These are phyloP conservation scores for Elsinoe arachidis DNA, from an alignment of 2,329 filamentous ascomycete species.

Conservation along the genomic window DNA sequence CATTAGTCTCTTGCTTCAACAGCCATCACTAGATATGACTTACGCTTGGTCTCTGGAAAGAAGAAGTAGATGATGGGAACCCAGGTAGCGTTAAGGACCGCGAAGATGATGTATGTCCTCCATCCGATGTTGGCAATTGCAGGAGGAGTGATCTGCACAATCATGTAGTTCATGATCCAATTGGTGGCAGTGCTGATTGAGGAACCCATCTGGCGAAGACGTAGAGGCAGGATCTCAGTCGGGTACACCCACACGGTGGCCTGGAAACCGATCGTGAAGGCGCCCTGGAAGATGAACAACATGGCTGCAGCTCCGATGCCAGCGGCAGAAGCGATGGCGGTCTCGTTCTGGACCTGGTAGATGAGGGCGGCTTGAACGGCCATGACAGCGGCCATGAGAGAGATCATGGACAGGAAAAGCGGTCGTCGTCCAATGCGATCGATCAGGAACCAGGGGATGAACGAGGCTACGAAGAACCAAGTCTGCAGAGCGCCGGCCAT, in stretches of 20 bases:
- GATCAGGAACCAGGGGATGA: conserved; percentile 35
- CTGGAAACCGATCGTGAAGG: conserved; percentile 53
- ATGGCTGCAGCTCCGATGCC: conserved; percentile 39
- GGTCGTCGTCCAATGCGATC: conserved; percentile 49
- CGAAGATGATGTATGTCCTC: conserved; percentile 49
- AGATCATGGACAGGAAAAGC: conserved; percentile 44
- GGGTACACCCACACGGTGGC: conserved; percentile 56
- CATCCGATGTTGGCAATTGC: conserved; percentile 50
- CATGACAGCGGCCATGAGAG: conserved; percentile 55
- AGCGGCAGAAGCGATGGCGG: conserved; percentile 20
- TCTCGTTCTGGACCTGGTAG: conserved; percentile 27
- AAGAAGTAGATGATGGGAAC: conserved; percentile 31
- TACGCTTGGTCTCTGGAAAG: conserved; percentile 14
- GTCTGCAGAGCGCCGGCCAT: conserved; percentile 31
- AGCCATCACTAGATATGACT: neutral
- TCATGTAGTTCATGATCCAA: conserved; percentile 22
- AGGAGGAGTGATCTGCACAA: conserved; percentile 51
- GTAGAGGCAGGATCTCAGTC: conserved; percentile 51
- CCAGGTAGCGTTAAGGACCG: conserved; percentile 28
- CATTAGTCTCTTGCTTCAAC: neutral
- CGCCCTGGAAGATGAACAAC: conserved; percentile 56
- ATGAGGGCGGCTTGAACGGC: conserved; percentile 44
- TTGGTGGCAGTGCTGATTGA: conserved; percentile 27
- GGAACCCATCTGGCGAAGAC: conserved; percentile 27
- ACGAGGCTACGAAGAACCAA: conserved; percentile 34